Base-by-base conservation (phyloP, 768 basidiomycete genomes). In the Amanita subjunquillea region DNA sequence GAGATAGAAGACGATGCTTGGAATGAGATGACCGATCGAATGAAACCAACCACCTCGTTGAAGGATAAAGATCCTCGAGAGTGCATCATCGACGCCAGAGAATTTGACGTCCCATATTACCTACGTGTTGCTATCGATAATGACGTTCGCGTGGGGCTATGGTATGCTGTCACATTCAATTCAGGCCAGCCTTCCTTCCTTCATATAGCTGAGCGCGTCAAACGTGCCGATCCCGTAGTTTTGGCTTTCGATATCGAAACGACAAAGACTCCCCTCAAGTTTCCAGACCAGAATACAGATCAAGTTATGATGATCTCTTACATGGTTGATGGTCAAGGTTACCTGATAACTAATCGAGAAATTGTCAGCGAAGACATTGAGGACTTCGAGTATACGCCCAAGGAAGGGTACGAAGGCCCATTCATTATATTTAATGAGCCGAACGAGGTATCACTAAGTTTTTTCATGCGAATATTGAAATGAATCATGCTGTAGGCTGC, bases 261-360 rank as follows among this genome's bases (percentile, higher is more conserved):
- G 15, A 95, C 94, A 1, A 99, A 99, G 70, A 87, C 91, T n/a
- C 95, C 96, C n/a, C 81, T 98, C 60, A 98, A 98, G 68, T 98
- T 98, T 63, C 95, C 96, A 1, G 96, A 98, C 70, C 87, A 93
- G 59, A 79, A 82, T 6, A 85, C 91, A 23, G 96, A 98, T 71
- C 94, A 97, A 65, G 92, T 99, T 60, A 99, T 99, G 95, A 99
- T 99, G 96, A 98, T 99, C 57, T 99, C 96, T 41, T 99, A 98
- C 69, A 98, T 99, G 94, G 74, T 99, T 15, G 96, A 99, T 64
- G 95, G 93, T 0, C 91, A 94, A 66, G 96, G 96, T 0, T 99
- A 88, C 63, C 79, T 99, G 56, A 97, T 99, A 67, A 96, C 92
- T 20, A 98, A 98, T 61, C 79, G 96, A 40, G 96, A 99, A 58